These are phyloP conservation scores for Neoconidiobolus thromboides DNA, from an alignment of 371 early-diverging fungal genomes.

Conservation along the genomic window DNA sequence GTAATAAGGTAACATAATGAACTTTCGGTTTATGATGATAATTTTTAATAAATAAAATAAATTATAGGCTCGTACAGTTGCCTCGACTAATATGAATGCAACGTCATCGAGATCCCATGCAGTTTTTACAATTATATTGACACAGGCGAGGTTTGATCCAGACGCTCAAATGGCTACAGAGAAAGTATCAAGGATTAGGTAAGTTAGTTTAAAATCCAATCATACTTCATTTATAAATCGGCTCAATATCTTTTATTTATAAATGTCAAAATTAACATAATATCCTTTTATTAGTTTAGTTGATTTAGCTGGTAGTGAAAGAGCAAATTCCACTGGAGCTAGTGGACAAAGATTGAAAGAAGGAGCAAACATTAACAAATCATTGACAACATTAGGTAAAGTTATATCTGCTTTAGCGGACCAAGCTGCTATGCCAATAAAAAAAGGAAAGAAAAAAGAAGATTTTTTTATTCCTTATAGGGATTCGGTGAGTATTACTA, in stretches of 20 bases:
- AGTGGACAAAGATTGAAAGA: constrained; percentile 93
- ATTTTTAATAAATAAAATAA: neutral
- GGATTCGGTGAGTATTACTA: constrained; percentile 39
- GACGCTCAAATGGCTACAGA: constrained; percentile 48
- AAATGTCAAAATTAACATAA: neutral
- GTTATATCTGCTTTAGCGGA: constrained; percentile 92
- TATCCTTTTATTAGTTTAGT: constrained; percentile 30
- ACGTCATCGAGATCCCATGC: constrained; percentile 88
- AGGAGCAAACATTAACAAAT: constrained; percentile 97
- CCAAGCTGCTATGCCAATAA: constrained; percentile 22
- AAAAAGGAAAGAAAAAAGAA: constrained; percentile 26
- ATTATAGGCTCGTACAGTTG: constrained; percentile 61
- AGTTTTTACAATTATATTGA: constrained; percentile 71
- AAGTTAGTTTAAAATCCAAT: constrained; percentile 2
- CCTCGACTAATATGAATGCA: constrained; percentile 93
- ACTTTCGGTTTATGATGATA: neutral
- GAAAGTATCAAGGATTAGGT: constrained; percentile 56
- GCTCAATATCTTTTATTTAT: neutral
- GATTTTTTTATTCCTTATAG: constrained; percentile 66
- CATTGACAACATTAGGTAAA: constrained; percentile 85
- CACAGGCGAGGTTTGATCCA: constrained; percentile 36
- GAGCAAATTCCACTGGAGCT: constrained; percentile 78
- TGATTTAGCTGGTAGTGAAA: constrained; percentile 90
- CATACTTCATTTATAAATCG: neutral
- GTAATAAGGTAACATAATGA: constrained; percentile 41